Conservation (phyloP, 2,329 filamentous ascomycete genomes). For the Sphaerulina populicola region DNA sequence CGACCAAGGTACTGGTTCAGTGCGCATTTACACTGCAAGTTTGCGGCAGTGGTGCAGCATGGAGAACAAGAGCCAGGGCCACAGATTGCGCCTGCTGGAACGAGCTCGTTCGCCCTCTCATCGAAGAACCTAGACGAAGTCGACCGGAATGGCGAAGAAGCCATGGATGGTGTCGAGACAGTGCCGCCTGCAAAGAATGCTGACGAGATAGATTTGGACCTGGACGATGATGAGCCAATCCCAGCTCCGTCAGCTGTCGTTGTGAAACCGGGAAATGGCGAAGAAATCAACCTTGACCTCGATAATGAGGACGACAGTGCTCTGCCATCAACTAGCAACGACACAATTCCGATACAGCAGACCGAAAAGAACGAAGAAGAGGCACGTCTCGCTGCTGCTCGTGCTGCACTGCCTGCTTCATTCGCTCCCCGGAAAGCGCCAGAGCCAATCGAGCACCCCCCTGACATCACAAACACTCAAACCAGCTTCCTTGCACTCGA, state of each 20-base stretch:
- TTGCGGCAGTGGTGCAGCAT: conserved; percentile 54
- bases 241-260: conserved; percentile 5
- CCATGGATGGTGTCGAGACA: not conserved
- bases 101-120: conserved; percentile 2
- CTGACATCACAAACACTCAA: conserved; percentile 64
- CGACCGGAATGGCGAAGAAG: conserved; percentile 38
- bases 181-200: conserved; percentile 41
- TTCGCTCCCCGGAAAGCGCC: conserved; percentile 43
- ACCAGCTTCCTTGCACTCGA: conserved; percentile 85
- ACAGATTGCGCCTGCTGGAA: not conserved
- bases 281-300: conserved; percentile 38
- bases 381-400: conserved; percentile 28
- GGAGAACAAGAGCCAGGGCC: conserved; percentile 15
- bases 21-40: conserved; percentile 88
- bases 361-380: conserved; percentile 3
- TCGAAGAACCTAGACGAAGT: conserved; percentile 26
- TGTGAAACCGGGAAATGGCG: conserved; percentile 27
- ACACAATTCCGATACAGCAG: not conserved
- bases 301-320: conserved; percentile 22
- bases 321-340: conserved; percentile 5
- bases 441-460: conserved; percentile 56
- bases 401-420: conserved; percentile 66
- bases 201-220: conserved; percentile 56
- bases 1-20: conserved; percentile 80
- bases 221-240: conserved; percentile 30